A percentile compares a stretch with the other conserved stretches of the same genome.
These are phyloP conservation scores for Cadophora luteo-olivacea DNA, from an alignment of 2,329 filamentous ascomycete genomes.

Conservation along the genomic window DNA sequence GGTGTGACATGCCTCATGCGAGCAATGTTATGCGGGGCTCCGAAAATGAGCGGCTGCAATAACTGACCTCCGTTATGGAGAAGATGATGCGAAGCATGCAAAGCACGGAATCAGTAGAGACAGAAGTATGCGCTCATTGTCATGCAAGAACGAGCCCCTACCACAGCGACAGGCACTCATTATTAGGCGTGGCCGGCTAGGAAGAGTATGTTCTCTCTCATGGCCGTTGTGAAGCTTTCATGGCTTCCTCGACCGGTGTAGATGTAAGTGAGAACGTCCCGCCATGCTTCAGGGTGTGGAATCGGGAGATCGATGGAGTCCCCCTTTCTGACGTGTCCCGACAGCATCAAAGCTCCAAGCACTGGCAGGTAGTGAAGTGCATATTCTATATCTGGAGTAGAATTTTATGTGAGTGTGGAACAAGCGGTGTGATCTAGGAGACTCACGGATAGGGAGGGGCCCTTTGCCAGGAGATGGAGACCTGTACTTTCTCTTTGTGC, in stretches of 20 bases:
- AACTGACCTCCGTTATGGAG: not conserved
- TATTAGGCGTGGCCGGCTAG: constrained; percentile 53
- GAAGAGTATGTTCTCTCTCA: constrained; percentile 60
- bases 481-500: constrained; percentile 8
- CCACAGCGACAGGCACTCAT: not conserved
- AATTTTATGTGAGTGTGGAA: constrained; percentile 2
- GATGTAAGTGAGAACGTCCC: constrained; percentile 59
- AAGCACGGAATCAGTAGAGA: not conserved
- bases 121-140: constrained; percentile 12
- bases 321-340: constrained; percentile 56
- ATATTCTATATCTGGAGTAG: constrained; percentile 54
- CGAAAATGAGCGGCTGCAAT: not conserved
- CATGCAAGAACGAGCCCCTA: not conserved
- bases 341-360: constrained; percentile 60
- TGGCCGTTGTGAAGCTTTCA: constrained; percentile 52
- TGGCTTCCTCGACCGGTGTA: constrained; percentile 58
- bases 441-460: constrained; percentile 56
- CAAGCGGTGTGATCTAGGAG: constrained; percentile 10
- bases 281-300: constrained; percentile 62
- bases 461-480: constrained; percentile 24
- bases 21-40: not conserved
- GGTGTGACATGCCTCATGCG: constrained; percentile 12
- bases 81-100: not conserved
- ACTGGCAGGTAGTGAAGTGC: constrained; percentile 58
- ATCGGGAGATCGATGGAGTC: constrained; percentile 64